Base-by-base conservation (phyloP, 352 stramenopile species). In the Pythium phragmiticola region DNA sequence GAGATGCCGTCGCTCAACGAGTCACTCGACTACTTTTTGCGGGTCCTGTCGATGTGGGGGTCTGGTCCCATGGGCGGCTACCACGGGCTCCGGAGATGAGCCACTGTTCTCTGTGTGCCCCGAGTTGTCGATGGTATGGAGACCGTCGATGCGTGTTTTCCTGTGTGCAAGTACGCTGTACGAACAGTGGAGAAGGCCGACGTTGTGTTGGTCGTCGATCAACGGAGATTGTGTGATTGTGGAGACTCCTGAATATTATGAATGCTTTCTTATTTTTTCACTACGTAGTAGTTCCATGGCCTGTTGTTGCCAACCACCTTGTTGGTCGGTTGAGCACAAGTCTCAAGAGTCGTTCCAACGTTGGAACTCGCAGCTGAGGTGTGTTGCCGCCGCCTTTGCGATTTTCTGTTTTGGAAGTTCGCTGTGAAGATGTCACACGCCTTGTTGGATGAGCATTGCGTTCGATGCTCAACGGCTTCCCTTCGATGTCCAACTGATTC, bases 221-320 rank as follows among this genome's bases (percentile, higher is more conserved):
- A 55, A 55, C 26, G 26, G 28, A 7, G 11, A 30, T 55, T 55
- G 53, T 60, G 53, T 41, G 39, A 19, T 50, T 28, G 16, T 50
- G 28, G 28, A 55, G 23, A 50, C 45, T 48, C 39, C 53, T 54
- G 51, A 62, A 62, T 62, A 62, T 62, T 62, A 62, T 62, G 53
- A 60, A 30, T 6, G 7, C 2, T 17, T 49, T 33, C 13, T 28
- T 45, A 28, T 33, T 33, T 42, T 14, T 28, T 16, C n/a, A n/a
- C n/a, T n/a, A n/a, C n/a, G n/a, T n/a, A n/a, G n/a, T n/a, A 47
- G 42, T 19, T 13, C 7, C 8, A 14, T 41, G 36, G 36, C 16
- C 12, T 14, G 2, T 45, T 45, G 21, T 37, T 36, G 8, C 33
- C 33, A 36, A 36, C 33, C n/a, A n/a, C n/a, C n/a, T n/a, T n/a